Evolutionary conservation across 2,329 filamentous ascomycete genomes (phyloP), one percentile per base, ranked within the genome.

Genomic region (Pseudogymnoascus sp.): DNA sequence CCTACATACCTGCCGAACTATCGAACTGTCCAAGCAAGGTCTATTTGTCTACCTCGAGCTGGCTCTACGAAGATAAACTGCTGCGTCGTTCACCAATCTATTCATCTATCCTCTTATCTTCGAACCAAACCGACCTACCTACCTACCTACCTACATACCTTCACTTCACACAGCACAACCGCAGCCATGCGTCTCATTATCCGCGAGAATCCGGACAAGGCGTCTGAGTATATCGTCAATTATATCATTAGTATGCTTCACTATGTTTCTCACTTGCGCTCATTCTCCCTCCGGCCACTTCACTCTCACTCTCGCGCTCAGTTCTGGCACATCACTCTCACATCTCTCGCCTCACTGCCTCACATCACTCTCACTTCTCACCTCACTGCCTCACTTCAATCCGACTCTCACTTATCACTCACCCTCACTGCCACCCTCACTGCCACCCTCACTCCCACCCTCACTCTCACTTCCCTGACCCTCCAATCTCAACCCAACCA

Each of bases 181-280:
- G 19, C 64, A 73, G 78, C 69, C 69, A 94, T 91, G 90, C 87
- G 90, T 78, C 84, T 94, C 71, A 92, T 94, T 75, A 89, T 94
- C 72, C 84, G 89, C 73, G 86, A 92, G 74, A 82, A 91, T 70
- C 81, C 87, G 68, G 75, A 80, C 62, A 78, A 82, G 65, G 88
- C 88, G 62, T 90, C 89, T 71, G 80, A 81, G 69, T 92, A 92
- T 75, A 88, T 92, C 67, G 89, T 90, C 65, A 86, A 90, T 74
- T 92, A 93, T 76, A 88, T 94, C 69, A 85, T 92, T 75, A 81
- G 84, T 87, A 77, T 68, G 79, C 67, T 42, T 23, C 58, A 19
- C 4, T 35, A 6, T 9, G 33, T 9, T 39, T 39, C 39, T 42
- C 39, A 42, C 39, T 22, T 23, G n/a, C 19, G 12, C 19, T 12